Percentiles rank a stretch among this genome's conserved stretches.
phyloP scores from a whole-genome alignment of 495 filamentous ascomycete species.

The Aspergillus sclerotiicarbonarius region DNA sequence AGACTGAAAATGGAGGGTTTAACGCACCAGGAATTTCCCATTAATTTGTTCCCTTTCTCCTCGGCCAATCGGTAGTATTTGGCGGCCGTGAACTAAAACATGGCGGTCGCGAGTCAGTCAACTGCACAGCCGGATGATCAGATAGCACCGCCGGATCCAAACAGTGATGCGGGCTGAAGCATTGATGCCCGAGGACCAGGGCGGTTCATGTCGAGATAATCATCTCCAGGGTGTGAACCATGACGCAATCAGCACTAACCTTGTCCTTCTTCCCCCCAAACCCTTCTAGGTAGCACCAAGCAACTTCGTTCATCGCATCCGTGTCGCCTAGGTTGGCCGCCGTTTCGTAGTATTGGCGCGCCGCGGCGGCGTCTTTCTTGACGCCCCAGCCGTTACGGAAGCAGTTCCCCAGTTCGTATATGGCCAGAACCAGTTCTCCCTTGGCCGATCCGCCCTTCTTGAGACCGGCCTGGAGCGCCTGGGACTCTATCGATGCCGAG shows the following conservation, averaged over 20 bases:
- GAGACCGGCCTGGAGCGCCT: conserved; percentile 78
- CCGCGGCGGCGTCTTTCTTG: conserved; percentile 81
- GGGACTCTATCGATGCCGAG: conserved; percentile 78
- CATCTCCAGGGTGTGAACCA: conserved; percentile 5
- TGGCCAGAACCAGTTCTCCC: conserved; percentile 94
- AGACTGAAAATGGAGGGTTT: not conserved
- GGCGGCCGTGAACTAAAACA: conserved; percentile 71
- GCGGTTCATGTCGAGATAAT: not conserved
- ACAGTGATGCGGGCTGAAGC: conserved; percentile 19
- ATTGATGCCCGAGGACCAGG: conserved; percentile 21
- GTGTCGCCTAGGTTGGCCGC: conserved; percentile 94
- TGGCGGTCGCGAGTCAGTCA: conserved; percentile 9
- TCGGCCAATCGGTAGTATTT: conserved; percentile 94
- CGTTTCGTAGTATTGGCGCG: conserved; percentile 93
- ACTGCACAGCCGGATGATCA: conserved; percentile 5
- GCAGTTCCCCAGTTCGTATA: conserved; percentile 90
- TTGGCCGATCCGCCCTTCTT: conserved; percentile 95
- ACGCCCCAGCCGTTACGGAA: conserved; percentile 97
- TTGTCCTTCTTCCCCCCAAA: conserved; percentile 96
- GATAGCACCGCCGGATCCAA: conserved; percentile 21
- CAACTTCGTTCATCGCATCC: conserved; percentile 96
- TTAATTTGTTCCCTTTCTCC: conserved; percentile 78
- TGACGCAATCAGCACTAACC: conserved; percentile 57
- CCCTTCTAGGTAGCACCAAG: conserved; percentile 93
- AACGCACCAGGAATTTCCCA: conserved; percentile 94